Evolutionary conservation across 257 asterid genomes (phyloP).

Genomic region (Lavandula angustifolia): DNA sequence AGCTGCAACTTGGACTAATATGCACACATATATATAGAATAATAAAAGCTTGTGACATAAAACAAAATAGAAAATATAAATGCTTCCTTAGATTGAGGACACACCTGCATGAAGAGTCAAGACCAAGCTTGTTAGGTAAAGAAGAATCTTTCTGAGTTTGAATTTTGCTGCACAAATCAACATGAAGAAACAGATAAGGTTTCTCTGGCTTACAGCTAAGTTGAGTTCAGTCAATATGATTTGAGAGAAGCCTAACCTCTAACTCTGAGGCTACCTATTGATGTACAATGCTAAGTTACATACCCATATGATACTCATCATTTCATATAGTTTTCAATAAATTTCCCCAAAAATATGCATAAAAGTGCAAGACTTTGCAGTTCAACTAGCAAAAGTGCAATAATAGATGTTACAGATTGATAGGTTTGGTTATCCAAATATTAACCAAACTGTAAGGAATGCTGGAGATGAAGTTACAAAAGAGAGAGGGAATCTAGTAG

Average conservation of each 20-base stretch:
- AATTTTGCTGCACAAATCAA: constrained; percentile 25
- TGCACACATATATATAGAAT: background rate
- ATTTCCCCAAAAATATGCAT: background rate
- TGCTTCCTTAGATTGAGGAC: constrained; percentile 32
- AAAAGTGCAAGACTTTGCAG: too few relatives aligned
- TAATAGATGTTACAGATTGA: constrained; percentile 10
- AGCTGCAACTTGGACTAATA: constrained; percentile 42
- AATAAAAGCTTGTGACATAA: background rate
- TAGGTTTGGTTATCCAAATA: background rate
- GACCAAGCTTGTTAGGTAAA: constrained; percentile 27
- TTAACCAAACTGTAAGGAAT: background rate
- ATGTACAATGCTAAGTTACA: background rate
- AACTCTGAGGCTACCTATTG: constrained; percentile 5
- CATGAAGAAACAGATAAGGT: constrained; percentile 22
- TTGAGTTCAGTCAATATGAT: constrained; percentile 3
- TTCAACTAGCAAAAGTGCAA: background rate
- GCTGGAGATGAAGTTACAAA: background rate
- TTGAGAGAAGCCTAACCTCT: constrained; percentile 15
- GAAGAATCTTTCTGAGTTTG: constrained; percentile 12
- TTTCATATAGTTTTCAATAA: background rate
- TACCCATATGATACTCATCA: background rate
- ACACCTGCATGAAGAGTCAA: constrained; percentile 21
- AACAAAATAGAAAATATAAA: background rate
- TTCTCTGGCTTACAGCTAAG: constrained; percentile 28
- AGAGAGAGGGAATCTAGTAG: background rate